Evolutionary conservation across 1,139 yeast genomes (phyloP), one percentile per base, ranked within the genome.

Genomic region (Taiozyma sp.): DNA sequence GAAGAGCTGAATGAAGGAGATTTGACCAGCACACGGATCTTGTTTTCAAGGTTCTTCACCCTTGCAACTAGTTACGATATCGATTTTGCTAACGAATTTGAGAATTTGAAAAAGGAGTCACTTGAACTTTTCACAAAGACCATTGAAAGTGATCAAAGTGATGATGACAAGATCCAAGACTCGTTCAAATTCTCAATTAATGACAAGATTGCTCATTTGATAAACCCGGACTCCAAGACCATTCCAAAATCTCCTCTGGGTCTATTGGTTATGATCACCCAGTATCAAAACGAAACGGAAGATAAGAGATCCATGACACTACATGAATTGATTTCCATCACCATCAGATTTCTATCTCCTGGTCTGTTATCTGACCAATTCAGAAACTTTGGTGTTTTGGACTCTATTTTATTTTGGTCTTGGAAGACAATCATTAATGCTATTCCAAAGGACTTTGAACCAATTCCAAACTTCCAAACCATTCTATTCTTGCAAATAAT

Each of bases 41-140:
- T 58, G 4, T 52, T 50, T 22, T 24, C 49, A 39, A 71, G 91
- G 49, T 62, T 80, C n/a, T 68, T 72, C 39, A 81, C 79, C 54
- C 70, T 87, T 57, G 74, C 84, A 1, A 62, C 72, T 44, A 80
- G 91, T 16, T 79, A 74, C 67, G 97, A 91, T 65, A 63, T 90
- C 48, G 81, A 84, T 49, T 68, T 83, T 36, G 66, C 68, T 12
- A 64, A 63, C 1, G 66, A 68, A 38, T 78, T 87, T 53, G 59
- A 63, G 5, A 65, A 72, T 3, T 56, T 63, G 13, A 59, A 68
- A 19, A 62, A 63, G 8, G 54, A 60, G 2, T 64, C 73, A 1
- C 51, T 63, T 2, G 57, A 51, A 13, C 44, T 71, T 14, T 67
- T 70, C 47, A 51, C 2, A 23, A 27, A 54, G 1, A 45, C 48